Base-by-base conservation (phyloP, 768 basidiomycete species). In the Tephrocybe sp. region DNA sequence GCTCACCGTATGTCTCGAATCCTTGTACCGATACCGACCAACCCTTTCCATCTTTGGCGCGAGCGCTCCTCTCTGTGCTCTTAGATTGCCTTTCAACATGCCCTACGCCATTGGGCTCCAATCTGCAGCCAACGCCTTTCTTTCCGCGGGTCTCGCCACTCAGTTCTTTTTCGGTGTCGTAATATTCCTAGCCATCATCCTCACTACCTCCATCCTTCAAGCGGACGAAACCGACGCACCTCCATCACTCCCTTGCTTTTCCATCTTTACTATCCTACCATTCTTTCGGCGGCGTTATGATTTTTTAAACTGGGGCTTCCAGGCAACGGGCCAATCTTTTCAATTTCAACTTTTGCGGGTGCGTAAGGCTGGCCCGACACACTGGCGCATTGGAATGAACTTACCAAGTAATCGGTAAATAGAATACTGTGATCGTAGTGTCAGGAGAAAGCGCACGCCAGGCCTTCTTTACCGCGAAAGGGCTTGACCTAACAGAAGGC, bases 401-500 rank as follows among this genome's bases (percentile, higher is more conserved):
- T 9, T 35, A 35, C 16, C 12, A 19, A 19, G 21, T 26, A 12
- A 9, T 18, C 6, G 5, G 18, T 37, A n/a, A 34, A 56, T 60
- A 90, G 87, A 82, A 85, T 55, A 83, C 77, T 3, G 86, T 91
- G 56, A 74, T 91, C 44, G 87, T 85, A 27, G 78, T 90, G 32
- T 89, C 88, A 32, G 89, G 88, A 44, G 85, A 88, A 61, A 74
- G 72, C 27, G 88, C 81, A 13, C 74, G 88, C 48, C 77, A 79
- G 47, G 74, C 81, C 3, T 89, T 89, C 67, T 87, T 89, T 59
- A 75, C 76, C 2, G 80, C 84, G 48, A 83, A 80, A 66, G 78
- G 78, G 18, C 79, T 91, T 54, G 86, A 89, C 65, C 77, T 91
- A 43, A 84, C 82, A 34, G 86, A 88, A 70, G 88, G 87, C 5